Evolutionary conservation across 345 rosid genomes (phyloP), one percentile per base, ranked within the genome.

Genomic region (Orychophragmus violaceus): DNA sequence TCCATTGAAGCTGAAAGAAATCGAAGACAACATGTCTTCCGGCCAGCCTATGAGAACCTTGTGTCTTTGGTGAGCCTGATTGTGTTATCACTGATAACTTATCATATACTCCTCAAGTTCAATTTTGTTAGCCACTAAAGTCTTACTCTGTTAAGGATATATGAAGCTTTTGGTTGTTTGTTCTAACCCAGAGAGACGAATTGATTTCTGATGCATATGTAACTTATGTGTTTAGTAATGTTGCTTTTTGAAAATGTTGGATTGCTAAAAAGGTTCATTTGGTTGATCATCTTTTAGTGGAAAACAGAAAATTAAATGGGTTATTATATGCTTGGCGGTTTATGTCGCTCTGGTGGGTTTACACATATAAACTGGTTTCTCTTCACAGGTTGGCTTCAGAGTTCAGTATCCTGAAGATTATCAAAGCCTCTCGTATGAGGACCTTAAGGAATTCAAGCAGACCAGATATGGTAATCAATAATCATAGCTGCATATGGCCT

Each of bases 371-470:
- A 39, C 24, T 63, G 58, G 52, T 37, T 65, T 76, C 24, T 42
- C 62, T 64, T 74, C 48, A 41, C 87, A 94, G 99, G 97, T 90
- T 77, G 87, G 85, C 81, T 94, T 79, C 75, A 88, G 95, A 67
- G 99, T 94, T 77, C 96, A 91, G 56, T 94, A 88, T 78, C 91
- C 96, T 23, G 81, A 82, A 74, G 97, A 91, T 76, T 76, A 90
- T 81, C 93, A 88, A 78, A 81, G 80, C 70, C 96, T 94, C 70
- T 85, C 97, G 61, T 79, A 72, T 41, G 96, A 94, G 77, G 99
- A 94, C 81, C 99, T 90, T 71, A 90, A 84, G 81, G 99, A 94
- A 60, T 91, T 94, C 74, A 91, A 90, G 81, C 95, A 91, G 64
- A 87, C 95, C 36, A 87, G 99, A 94, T 91, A 88, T 82, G 99